Conservation (phyloP, 2,329 filamentous ascomycete genomes). For the Ceratocystis albifundus region DNA sequence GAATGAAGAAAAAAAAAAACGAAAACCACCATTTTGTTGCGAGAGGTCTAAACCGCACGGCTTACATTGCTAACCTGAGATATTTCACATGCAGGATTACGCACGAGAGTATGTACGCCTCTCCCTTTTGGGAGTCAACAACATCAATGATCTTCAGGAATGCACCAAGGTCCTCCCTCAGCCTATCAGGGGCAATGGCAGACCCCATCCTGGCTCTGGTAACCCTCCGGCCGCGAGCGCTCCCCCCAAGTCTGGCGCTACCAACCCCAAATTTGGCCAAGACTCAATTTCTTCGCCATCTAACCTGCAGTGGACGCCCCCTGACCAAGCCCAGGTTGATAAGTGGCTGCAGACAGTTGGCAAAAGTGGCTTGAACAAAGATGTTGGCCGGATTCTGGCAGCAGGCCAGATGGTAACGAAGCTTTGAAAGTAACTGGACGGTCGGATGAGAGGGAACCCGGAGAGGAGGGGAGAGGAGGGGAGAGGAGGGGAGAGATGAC, state of each 20-base stretch:
- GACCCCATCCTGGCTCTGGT: neutral
- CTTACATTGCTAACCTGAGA: neutral
- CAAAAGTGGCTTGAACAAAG: neutral
- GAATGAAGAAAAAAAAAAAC: too few relatives aligned
- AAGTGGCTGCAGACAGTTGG: slow-evolving; percentile 26
- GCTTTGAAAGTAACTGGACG: neutral
- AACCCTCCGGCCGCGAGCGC: neutral
- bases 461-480: neutral
- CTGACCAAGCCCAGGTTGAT: slow-evolving; percentile 26
- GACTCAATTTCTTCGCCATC: neutral
- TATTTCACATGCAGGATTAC: slow-evolving; percentile 32
- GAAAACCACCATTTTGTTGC: neutral
- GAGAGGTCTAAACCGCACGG: neutral
- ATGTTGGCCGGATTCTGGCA: neutral
- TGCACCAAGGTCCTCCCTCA: slow-evolving; percentile 43
- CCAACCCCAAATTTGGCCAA: slow-evolving; percentile 2
- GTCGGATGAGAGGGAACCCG: neutral
- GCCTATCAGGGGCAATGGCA: slow-evolving; percentile 19
- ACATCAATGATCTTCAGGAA: slow-evolving; percentile 44
- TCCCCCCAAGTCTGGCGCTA: slow-evolving; percentile 11
- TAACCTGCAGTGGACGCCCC: neutral
- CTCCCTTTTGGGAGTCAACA: slow-evolving; percentile 44
- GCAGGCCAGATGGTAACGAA: neutral
- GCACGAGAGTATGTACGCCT: slow-evolving; percentile 43
- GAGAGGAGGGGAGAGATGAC: neutral